These are phyloP conservation scores for Coccomyxa sp. DNA, from an alignment of 139 green algal genomes.

Conservation along the genomic window DNA sequence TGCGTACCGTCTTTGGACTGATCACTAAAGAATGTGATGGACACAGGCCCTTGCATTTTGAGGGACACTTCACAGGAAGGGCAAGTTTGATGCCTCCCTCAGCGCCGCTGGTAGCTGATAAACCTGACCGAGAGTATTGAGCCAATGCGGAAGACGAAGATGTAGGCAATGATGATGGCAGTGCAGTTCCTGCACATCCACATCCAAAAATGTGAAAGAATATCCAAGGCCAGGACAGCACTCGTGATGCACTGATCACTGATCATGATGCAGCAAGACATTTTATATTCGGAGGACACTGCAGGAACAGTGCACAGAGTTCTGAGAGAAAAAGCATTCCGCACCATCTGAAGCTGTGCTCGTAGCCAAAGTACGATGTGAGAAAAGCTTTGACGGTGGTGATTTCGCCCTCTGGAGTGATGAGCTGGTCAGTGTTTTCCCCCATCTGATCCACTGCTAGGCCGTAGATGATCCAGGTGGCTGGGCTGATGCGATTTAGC, in stretches of 20 bases:
- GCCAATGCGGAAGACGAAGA: constrained; percentile 39
- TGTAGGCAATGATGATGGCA: constrained; percentile 49
- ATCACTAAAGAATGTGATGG: no score
- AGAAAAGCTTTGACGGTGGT: constrained; percentile 18
- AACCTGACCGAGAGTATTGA: constrained; percentile 49
- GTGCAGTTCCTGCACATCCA: constrained; percentile 14
- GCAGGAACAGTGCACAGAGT: background rate
- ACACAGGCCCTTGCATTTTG: no score
- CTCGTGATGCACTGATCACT: background rate
- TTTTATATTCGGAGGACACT: background rate
- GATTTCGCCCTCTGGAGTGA: background rate
- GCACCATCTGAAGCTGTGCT: constrained; percentile 52
- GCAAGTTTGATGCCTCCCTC: no score
- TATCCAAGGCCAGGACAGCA: no score
- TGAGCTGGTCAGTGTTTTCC: constrained; percentile 16
- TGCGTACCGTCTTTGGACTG: no score
- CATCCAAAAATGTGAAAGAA: background rate
- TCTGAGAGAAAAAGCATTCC: background rate
- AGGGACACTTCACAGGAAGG: no score
- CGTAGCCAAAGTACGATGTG: constrained; percentile 56
- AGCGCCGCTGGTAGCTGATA: constrained; percentile 52
- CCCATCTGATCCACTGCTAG: constrained; percentile 47
- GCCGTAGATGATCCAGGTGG: constrained; percentile 44
- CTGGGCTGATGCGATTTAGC: constrained; percentile 56
- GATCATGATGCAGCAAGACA: background rate